Evolutionary conservation across 2,329 filamentous ascomycete species (phyloP).

Genomic region (Claviceps maximensis): DNA sequence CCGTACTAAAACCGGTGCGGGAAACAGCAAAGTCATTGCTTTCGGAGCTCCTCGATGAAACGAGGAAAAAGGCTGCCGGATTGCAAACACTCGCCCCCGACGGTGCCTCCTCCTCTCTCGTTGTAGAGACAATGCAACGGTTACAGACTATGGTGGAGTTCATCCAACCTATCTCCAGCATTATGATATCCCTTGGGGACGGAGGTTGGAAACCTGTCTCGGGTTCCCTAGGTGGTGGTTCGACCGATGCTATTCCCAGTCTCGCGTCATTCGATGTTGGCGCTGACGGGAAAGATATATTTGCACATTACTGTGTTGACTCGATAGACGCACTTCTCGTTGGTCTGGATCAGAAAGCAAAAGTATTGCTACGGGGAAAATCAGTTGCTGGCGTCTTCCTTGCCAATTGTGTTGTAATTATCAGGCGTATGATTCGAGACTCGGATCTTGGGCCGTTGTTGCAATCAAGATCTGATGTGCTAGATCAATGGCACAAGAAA

Average conservation of each 20-base stretch:
- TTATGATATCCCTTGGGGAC: conserved; percentile 85
- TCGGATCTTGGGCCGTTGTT: conserved; percentile 69
- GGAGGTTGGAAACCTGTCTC: conserved; percentile 65
- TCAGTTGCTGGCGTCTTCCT: conserved; percentile 76
- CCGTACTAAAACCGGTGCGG: conserved; percentile 75
- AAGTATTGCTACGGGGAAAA: conserved; percentile 61
- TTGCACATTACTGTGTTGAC: conserved; percentile 81
- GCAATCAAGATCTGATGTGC: conserved; percentile 46
- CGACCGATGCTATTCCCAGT: conserved; percentile 53
- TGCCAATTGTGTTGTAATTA: conserved; percentile 72
- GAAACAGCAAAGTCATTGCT: conserved; percentile 86
- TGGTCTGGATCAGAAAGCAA: conserved; percentile 62
- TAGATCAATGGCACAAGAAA: conserved; percentile 82
- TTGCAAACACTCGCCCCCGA: conserved; percentile 62
- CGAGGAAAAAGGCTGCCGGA: conserved; percentile 51
- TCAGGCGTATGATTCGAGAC: conserved; percentile 71
- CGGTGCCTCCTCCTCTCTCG: conserved; percentile 63
- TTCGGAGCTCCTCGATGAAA: conserved; percentile 71
- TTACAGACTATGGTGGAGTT: conserved; percentile 81
- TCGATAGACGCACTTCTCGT: conserved; percentile 71
- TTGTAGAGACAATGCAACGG: conserved; percentile 73
- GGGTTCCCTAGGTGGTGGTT: conserved; percentile 37
- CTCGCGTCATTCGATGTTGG: conserved; percentile 74
- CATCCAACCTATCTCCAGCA: conserved; percentile 70
- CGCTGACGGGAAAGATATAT: conserved; percentile 76